phyloP scores from a whole-genome alignment of 1,284 basidiomycete genomes.

The Rhodotorula sp. region DNA sequence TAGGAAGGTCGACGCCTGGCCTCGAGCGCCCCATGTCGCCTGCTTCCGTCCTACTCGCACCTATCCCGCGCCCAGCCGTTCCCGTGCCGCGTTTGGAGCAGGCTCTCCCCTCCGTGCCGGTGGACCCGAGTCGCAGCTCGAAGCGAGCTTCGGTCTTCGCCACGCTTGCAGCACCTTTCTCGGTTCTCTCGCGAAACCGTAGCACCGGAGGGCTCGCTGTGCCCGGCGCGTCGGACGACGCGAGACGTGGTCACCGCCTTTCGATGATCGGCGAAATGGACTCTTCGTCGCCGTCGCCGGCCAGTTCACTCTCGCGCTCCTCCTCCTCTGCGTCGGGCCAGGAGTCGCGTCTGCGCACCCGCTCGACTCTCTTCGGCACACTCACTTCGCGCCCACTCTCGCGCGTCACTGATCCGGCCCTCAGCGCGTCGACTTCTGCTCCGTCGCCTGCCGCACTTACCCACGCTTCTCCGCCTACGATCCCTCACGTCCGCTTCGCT shows the following conservation, averaged over 20 bases:
- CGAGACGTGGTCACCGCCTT: neutral
- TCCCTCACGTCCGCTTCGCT: no score
- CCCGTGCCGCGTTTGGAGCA: neutral
- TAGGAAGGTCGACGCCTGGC: neutral
- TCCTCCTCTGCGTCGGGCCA: neutral
- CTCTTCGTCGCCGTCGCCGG: neutral
- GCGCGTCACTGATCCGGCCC: no score
- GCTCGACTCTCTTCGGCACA: no score
- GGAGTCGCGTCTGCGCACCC: no score
- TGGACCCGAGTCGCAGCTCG: no score
- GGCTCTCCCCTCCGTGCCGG: neutral
- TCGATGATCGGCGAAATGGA: neutral
- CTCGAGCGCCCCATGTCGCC: no score
- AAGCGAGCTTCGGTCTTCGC: slow-evolving; percentile 1
- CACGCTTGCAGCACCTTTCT: neutral
- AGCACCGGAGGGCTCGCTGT: neutral
- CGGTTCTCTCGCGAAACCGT: neutral
- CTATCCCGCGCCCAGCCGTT: neutral
- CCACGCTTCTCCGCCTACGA: no score
- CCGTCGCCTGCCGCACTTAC: no score
- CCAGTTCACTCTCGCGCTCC: neutral
- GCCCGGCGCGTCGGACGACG: neutral
- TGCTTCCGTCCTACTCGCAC: neutral
- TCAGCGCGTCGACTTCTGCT: no score
- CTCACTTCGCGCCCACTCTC: no score